Evolutionary conservation across 129 eudicot species (phyloP).

Genomic region (Flaveria brownii): DNA sequence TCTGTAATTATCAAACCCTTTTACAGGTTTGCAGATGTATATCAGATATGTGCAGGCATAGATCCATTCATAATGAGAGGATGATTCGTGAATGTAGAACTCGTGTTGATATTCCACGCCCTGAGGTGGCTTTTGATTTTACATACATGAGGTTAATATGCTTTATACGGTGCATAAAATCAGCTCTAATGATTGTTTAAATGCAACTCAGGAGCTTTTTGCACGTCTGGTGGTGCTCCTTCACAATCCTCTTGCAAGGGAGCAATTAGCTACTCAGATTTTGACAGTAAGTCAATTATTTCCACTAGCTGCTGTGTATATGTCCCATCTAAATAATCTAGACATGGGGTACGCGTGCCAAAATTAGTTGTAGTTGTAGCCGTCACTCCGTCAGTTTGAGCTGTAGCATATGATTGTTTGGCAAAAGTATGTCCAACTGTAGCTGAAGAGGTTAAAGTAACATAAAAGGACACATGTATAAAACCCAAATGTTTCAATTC

Average conservation of each 20-base stretch:
- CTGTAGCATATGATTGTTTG: neutral
- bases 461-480: neutral
- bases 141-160: conserved; percentile 5
- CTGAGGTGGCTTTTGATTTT: conserved; percentile 62
- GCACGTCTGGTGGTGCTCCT: conserved; percentile 90
- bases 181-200: neutral
- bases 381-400: neutral
- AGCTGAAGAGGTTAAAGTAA: neutral
- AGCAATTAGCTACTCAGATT: conserved; percentile 88
- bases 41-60: conserved; percentile 85
- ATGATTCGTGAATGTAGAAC: conserved; percentile 83
- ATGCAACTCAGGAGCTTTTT: conserved; percentile 72
- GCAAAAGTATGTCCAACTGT: neutral
- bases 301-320: neutral
- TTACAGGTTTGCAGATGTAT: conserved; percentile 98
- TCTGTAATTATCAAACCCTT: conserved; percentile 25
- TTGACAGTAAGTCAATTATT: conserved; percentile 53
- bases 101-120: conserved; percentile 83
- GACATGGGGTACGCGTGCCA: neutral
- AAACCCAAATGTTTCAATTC: neutral
- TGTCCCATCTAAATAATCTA: neutral
- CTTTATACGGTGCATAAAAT: conserved; percentile 14
- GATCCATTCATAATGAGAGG: conserved; percentile 51
- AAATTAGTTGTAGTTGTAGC: neutral
- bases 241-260: conserved; percentile 96